Evolutionary conservation across 2,329 filamentous ascomycete genomes (phyloP).

Genomic region (Dryadomyces quercus-mongolicae): DNA sequence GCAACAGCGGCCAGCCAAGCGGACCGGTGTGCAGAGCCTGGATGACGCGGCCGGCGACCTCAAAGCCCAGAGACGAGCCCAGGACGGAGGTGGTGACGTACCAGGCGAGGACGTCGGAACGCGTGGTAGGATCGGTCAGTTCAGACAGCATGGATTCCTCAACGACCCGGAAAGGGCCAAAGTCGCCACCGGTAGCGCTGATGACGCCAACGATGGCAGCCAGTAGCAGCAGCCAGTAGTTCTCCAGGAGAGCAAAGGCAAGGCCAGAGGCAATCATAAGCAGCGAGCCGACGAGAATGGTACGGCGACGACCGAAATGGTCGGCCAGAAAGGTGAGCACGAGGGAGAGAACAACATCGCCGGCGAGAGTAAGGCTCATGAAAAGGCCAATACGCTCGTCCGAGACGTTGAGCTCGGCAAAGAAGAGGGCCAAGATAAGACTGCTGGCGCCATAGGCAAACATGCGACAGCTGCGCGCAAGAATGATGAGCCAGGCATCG

Average conservation of each 20-base stretch:
- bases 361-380: slow-evolving; percentile 50
- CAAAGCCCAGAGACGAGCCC: slow-evolving; percentile 41
- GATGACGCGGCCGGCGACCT: slow-evolving; percentile 37
- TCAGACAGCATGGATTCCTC: slow-evolving; percentile 54
- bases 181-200: slow-evolving; percentile 50
- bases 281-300: slow-evolving; percentile 37
- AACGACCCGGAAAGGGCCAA: slow-evolving; percentile 55
- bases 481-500: slow-evolving; percentile 42
- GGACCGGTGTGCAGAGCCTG: slow-evolving; percentile 29
- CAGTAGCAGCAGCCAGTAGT: slow-evolving; percentile 45
- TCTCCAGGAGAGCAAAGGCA: slow-evolving; percentile 39
- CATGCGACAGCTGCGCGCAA: slow-evolving; percentile 39
- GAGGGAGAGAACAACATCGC: slow-evolving; percentile 47
- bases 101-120: slow-evolving; percentile 55
- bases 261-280: slow-evolving; percentile 46
- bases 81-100: slow-evolving; percentile 47
- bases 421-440: slow-evolving; percentile 49
- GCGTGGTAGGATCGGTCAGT: slow-evolving; percentile 38
- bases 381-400: slow-evolving; percentile 50
- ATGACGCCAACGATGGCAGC: slow-evolving; percentile 51
- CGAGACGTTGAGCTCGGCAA: slow-evolving; percentile 40
- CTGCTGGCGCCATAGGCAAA: slow-evolving; percentile 52
- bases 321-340: slow-evolving; percentile 47
- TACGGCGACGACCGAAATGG: slow-evolving; percentile 40
- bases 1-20: slow-evolving; percentile 33